Percentiles rank a stretch among this genome's conserved stretches.
These are phyloP conservation scores for Cladophialophora carrionii DNA, from an alignment of 2,329 filamentous ascomycete genomes.

Conservation along the genomic window DNA sequence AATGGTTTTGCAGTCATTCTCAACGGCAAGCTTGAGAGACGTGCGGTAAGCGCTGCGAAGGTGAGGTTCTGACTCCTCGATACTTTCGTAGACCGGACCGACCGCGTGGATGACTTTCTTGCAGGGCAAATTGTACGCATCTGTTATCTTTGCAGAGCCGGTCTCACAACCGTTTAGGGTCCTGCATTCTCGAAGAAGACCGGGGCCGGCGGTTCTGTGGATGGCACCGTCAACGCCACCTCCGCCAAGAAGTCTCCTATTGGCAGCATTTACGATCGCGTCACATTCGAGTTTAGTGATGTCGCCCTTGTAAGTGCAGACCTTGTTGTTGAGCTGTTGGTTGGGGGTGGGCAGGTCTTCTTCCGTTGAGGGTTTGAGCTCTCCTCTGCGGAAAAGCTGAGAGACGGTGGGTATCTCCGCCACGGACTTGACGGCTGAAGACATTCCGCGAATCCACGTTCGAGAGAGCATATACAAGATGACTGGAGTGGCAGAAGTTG, in stretches of 20 bases:
- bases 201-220: conserved; percentile 75
- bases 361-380: conserved; percentile 45
- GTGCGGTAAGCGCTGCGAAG: conserved; percentile 69
- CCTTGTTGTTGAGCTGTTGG: conserved; percentile 67
- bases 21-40: conserved; percentile 72
- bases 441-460: not conserved
- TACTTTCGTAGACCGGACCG: conserved; percentile 72
- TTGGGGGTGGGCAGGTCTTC: conserved; percentile 46
- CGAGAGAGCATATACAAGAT: not conserved
- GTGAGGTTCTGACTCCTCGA: conserved; percentile 45
- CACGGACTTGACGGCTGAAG: conserved; percentile 26
- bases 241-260: conserved; percentile 74
- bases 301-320: conserved; percentile 73
- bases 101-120: conserved; percentile 86
- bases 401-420: conserved; percentile 51
- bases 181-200: conserved; percentile 71
- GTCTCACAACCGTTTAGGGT: conserved; percentile 72
- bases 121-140: conserved; percentile 74
- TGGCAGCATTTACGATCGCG: conserved; percentile 93
- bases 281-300: conserved; percentile 79
- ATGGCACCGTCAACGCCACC: conserved; percentile 92
- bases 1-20: conserved; percentile 68
- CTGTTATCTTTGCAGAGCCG: conserved; percentile 80
- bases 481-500: not conserved
- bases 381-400: conserved; percentile 65